These are phyloP conservation scores for Jaltomata sinuosa DNA, from an alignment of 257 asterid species.

Conservation along the genomic window DNA sequence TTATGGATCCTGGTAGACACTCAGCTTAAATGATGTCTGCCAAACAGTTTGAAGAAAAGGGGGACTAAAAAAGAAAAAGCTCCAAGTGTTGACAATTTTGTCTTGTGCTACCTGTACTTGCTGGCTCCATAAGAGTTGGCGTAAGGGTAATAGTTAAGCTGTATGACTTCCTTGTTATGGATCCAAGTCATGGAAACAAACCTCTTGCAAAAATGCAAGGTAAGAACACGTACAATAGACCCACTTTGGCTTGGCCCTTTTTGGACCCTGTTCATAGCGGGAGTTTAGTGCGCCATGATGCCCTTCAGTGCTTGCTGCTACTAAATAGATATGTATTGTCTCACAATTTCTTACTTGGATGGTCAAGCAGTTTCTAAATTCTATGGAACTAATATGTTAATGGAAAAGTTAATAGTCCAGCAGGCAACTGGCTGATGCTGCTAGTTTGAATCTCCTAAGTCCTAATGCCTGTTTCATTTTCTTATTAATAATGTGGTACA, in stretches of 20 bases:
- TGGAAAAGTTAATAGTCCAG: not conserved
- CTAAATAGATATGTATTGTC: not conserved
- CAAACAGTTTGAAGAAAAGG: too few relatives aligned
- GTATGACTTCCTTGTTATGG: not conserved
- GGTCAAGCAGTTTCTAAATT: not conserved
- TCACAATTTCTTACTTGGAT: not conserved
- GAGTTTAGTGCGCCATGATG: not conserved
- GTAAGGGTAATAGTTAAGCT: not conserved
- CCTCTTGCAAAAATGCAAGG: not conserved
- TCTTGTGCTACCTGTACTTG: not conserved
- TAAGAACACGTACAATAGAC: not conserved
- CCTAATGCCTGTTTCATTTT: not conserved
- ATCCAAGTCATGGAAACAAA: not conserved
- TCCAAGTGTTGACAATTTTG: not conserved
- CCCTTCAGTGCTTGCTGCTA: not conserved
- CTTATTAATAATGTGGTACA: not conserved
- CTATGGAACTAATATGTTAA: not conserved
- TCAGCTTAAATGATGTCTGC: too few relatives aligned
- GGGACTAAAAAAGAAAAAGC: not conserved
- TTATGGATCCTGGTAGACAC: too few relatives aligned
- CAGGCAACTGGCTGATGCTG: not conserved
- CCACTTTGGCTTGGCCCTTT: not conserved
- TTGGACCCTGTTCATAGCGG: not conserved
- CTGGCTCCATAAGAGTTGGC: not conserved
- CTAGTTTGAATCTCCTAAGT: not conserved